These are phyloP conservation scores for Cantharellus cinnabarinus DNA, from an alignment of 768 basidiomycete genomes.

Conservation along the genomic window DNA sequence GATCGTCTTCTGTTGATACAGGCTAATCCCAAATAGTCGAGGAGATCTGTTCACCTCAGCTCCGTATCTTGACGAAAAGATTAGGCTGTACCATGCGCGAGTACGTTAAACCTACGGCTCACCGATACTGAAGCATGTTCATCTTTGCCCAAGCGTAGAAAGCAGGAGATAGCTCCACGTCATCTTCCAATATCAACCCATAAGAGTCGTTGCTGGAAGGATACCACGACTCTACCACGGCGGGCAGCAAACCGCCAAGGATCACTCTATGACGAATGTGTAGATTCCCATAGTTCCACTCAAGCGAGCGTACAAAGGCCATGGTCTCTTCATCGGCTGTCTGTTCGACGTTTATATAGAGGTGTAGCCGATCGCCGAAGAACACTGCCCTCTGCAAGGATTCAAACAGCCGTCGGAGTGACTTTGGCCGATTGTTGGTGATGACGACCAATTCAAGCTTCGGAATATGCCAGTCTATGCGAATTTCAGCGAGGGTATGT, in stretches of 20 bases:
- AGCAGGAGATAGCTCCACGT: conserved; percentile 64
- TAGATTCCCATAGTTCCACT: conserved; percentile 41
- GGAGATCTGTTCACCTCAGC: conserved; percentile 19
- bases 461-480: conserved; percentile 54
- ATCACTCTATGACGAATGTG: conserved; percentile 51
- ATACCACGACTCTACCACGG: conserved; percentile 83
- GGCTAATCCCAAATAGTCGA: conserved; percentile 55
- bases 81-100: conserved; percentile 1
- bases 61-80: conserved; percentile 31
- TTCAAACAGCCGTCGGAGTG: conserved; percentile 41
- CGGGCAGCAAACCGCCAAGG: conserved; percentile 61
- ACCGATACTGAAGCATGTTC: conserved; percentile 59
- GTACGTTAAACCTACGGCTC: neutral
- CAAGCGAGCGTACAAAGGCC: conserved; percentile 25
- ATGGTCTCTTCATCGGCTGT: conserved; percentile 45
- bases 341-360: conserved; percentile 61
- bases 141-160: conserved; percentile 79
- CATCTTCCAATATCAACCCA: conserved; percentile 67
- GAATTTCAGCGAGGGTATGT: conserved; percentile 6
- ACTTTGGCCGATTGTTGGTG: conserved; percentile 54
- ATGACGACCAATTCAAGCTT: conserved; percentile 51
- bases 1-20: conserved; percentile 71
- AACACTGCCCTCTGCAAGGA: conserved; percentile 40
- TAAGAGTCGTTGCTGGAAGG: conserved; percentile 52
- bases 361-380: conserved; percentile 43